These are phyloP conservation scores for Mycogone perniciosa DNA, from an alignment of 2,329 filamentous ascomycete species.

Conservation along the genomic window DNA sequence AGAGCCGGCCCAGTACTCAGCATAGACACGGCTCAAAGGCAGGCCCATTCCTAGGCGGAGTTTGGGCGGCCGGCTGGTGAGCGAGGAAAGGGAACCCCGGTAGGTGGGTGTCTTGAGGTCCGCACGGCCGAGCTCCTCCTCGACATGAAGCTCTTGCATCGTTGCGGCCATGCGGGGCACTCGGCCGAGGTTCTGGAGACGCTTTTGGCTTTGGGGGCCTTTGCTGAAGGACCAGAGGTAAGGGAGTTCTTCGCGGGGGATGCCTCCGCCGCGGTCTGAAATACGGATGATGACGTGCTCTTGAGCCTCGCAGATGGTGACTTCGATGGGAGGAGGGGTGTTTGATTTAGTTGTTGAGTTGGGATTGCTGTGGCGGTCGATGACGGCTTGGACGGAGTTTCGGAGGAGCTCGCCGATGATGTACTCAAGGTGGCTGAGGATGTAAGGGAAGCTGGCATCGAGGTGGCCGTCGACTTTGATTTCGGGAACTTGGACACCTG, in stretches of 20 bases:
- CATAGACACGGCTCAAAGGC: conserved; percentile 89
- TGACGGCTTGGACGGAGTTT: conserved; percentile 88
- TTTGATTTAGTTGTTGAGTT: conserved; percentile 25
- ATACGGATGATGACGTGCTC: conserved; percentile 96
- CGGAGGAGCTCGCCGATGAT: conserved; percentile 91
- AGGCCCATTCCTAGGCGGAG: conserved; percentile 86
- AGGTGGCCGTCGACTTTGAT: conserved; percentile 80
- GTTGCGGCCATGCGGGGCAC: conserved; percentile 92
- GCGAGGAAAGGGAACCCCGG: conserved; percentile 63
- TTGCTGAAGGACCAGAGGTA: conserved; percentile 97
- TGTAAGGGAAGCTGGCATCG: conserved; percentile 90
- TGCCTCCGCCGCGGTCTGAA: conserved; percentile 90
- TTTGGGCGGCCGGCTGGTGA: conserved; percentile 79
- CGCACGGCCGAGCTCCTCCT: conserved; percentile 34
- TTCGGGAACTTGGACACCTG: conserved; percentile 65
- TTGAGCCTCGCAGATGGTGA: conserved; percentile 87
- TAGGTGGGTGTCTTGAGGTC: conserved; percentile 38
- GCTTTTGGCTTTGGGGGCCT: conserved; percentile 69
- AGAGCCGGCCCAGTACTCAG: conserved; percentile 95
- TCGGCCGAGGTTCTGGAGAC: conserved; percentile 76
- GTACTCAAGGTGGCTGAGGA: conserved; percentile 92
- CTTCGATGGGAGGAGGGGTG: conserved; percentile 75
- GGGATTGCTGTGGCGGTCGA: conserved; percentile 57
- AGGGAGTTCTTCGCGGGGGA: conserved; percentile 76
- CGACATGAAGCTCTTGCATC: conserved; percentile 71